Evolutionary conservation across 2,329 filamentous ascomycete species (phyloP).

Genomic region (Hymenoscyphus scutula): DNA sequence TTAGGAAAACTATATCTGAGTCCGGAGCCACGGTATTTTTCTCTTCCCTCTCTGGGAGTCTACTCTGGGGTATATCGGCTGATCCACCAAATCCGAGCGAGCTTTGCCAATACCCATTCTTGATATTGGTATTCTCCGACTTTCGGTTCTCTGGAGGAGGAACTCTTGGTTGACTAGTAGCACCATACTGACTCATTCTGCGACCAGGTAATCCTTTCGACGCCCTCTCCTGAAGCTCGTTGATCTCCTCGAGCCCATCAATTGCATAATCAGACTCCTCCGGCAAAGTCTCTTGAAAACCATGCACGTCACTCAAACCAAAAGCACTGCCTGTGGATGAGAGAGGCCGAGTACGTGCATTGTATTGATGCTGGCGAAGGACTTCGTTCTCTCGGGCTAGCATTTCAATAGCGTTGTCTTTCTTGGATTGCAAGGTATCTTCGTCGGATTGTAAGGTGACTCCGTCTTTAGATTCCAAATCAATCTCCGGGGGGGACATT

Average conservation of each 20-base stretch:
- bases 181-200: constrained; percentile 39
- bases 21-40: neutral
- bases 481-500: constrained; percentile 90
- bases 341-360: constrained; percentile 53
- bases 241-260: constrained; percentile 64
- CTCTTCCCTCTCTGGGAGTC: constrained; percentile 48
- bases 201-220: constrained; percentile 33
- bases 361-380: constrained; percentile 57
- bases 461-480: too few relatives aligned
- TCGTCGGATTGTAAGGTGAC: too few relatives aligned
- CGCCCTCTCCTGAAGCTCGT: constrained; percentile 44
- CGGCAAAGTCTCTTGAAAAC: constrained; percentile 57
- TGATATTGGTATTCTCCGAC: constrained; percentile 61
- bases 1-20: neutral
- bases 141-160: constrained; percentile 57
- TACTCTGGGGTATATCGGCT: constrained; percentile 66
- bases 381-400: constrained; percentile 62
- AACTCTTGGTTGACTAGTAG: constrained; percentile 32
- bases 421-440: constrained; percentile 50
- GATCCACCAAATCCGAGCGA: constrained; percentile 62
- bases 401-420: constrained; percentile 62
- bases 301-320: constrained; percentile 54
- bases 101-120: constrained; percentile 70
- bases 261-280: constrained; percentile 71
- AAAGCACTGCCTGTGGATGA: constrained; percentile 55